A percentile compares a stretch with the other conserved stretches of the same genome.
These are phyloP conservation scores for Cydonia oblonga DNA, from an alignment of 331 rosid genomes.

Conservation along the genomic window DNA sequence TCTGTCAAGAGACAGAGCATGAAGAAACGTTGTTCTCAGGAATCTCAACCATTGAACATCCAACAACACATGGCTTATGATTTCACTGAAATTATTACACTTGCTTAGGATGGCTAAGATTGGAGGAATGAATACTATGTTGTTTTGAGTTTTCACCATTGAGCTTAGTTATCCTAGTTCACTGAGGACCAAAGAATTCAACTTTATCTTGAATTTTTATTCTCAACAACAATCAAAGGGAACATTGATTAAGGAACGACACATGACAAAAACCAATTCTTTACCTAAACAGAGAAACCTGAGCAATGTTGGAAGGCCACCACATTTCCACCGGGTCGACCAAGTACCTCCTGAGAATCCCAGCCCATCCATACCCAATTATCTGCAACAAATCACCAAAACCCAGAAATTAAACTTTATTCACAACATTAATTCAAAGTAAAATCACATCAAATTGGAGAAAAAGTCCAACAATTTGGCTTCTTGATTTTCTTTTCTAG, in stretches of 20 bases:
- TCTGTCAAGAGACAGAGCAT: constrained; percentile 12
- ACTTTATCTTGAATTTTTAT: not conserved
- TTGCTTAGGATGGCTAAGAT: constrained; percentile 7
- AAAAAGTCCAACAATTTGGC: not conserved
- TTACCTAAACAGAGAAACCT: constrained; percentile 94
- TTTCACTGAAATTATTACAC: not conserved
- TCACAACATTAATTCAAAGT: not conserved
- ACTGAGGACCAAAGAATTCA: not conserved
- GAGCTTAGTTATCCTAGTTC: not conserved
- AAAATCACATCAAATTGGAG: not conserved
- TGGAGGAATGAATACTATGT: not conserved
- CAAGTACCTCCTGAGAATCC: constrained; percentile 79
- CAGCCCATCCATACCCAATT: constrained; percentile 99
- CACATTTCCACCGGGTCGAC: constrained; percentile 99
- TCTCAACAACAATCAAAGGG: constrained; percentile 4
- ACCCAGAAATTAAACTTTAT: not conserved
- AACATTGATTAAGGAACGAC: not conserved
- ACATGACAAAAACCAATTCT: not conserved
- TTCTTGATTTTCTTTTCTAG: not conserved
- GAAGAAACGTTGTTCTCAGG: constrained; percentile 19
- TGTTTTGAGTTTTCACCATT: not conserved
- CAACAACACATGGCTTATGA: constrained; percentile 1
- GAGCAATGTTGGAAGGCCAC: constrained; percentile 99
- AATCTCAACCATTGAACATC: constrained; percentile 13
- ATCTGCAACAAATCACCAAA: constrained; percentile 34